These are phyloP conservation scores for Sugiyamaella japonica DNA, from an alignment of 1,139 yeast genomes.

Conservation along the genomic window DNA sequence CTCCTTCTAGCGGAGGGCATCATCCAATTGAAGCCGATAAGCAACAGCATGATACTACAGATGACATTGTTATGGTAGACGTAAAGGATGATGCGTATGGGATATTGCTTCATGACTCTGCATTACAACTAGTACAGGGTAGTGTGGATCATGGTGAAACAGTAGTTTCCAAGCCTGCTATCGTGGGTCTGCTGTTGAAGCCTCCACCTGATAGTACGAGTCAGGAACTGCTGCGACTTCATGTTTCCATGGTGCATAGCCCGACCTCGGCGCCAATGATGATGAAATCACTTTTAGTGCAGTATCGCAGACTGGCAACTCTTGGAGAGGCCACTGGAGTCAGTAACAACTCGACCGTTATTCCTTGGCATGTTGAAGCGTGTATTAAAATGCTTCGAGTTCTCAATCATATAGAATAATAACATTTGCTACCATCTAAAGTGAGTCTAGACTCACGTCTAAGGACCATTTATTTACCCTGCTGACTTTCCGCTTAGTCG, in stretches of 20 bases:
- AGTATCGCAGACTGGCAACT: slow-evolving; percentile 65
- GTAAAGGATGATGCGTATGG: slow-evolving; percentile 57
- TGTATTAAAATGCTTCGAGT: slow-evolving; percentile 56
- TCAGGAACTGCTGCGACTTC: slow-evolving; percentile 30
- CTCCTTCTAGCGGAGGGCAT: slow-evolving; percentile 37
- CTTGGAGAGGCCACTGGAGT: slow-evolving; percentile 49
- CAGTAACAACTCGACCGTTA: slow-evolving; percentile 42
- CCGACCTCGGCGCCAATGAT: slow-evolving; percentile 44
- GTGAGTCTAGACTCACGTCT: too few relatives aligned
- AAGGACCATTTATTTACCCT: too few relatives aligned
- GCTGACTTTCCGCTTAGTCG: not conserved
- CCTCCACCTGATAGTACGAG: slow-evolving; percentile 20
- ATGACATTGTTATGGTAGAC: slow-evolving; percentile 35
- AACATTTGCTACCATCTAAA: too few relatives aligned
- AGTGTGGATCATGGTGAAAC: slow-evolving; percentile 14
- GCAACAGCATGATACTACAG: slow-evolving; percentile 23
- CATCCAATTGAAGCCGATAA: slow-evolving; percentile 18
- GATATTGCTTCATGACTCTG: slow-evolving; percentile 46
- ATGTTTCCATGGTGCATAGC: slow-evolving; percentile 36
- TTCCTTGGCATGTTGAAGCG: slow-evolving; percentile 87
- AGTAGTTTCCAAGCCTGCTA: slow-evolving; percentile 18
- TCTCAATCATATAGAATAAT: slow-evolving; percentile 27
- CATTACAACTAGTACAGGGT: slow-evolving; percentile 17
- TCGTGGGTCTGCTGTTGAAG: slow-evolving; percentile 24
- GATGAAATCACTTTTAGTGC: slow-evolving; percentile 60